Conservation (phyloP, 1,139 yeast species). For the Candida tropicalis region DNA sequence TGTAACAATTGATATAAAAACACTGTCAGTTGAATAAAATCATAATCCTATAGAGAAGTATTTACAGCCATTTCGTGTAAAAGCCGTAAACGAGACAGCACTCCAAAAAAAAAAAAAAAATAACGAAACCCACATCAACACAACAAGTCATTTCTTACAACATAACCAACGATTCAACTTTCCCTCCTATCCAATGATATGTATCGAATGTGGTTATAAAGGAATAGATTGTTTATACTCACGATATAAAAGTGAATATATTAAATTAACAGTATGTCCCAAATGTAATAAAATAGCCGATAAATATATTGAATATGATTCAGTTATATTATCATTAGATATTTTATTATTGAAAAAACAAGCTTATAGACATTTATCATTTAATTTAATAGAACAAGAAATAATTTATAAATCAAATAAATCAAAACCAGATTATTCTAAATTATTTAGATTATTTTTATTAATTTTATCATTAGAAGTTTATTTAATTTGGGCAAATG, state of each 20-base stretch:
- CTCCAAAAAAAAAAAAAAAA: background rate
- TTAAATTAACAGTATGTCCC: slow-evolving; percentile 77
- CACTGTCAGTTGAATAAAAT: too few relatives aligned
- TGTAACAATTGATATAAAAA: background rate
- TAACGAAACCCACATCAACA: background rate
- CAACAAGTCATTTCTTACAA: background rate
- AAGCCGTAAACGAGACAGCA: background rate
- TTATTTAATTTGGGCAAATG: slow-evolving; percentile 88
- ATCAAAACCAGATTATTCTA: slow-evolving; percentile 4
- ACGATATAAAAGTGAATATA: slow-evolving; percentile 75
- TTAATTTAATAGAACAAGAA: slow-evolving; percentile 57
- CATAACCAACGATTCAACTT: too few relatives aligned
- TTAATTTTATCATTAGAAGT: slow-evolving; percentile 84
- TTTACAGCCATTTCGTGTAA: too few relatives aligned
- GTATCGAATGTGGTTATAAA: slow-evolving; percentile 80
- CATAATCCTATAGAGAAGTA: too few relatives aligned
- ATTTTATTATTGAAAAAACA: slow-evolving; percentile 80
- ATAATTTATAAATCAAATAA: background rate
- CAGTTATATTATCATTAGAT: slow-evolving; percentile 81
- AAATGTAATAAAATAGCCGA: slow-evolving; percentile 78
- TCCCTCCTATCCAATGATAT: slow-evolving; percentile 56
- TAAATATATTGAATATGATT: slow-evolving; percentile 88
- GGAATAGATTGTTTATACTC: slow-evolving; percentile 65
- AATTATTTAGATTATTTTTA: slow-evolving; percentile 53
- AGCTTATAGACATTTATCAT: slow-evolving; percentile 88